Evolutionary conservation across 2,329 filamentous ascomycete genomes (phyloP).

Genomic region (Botrytis deweyae): DNA sequence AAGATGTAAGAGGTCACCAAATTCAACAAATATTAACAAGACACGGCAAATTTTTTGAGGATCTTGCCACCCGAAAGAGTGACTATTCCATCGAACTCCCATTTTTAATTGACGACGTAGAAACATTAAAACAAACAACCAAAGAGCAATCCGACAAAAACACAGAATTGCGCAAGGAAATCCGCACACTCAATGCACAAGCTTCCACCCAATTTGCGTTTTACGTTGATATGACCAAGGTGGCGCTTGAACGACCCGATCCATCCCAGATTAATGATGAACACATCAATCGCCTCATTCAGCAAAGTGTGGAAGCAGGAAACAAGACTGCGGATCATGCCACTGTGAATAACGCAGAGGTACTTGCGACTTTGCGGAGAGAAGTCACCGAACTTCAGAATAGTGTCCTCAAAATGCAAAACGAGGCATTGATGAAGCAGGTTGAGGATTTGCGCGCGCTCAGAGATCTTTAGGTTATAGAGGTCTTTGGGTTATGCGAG

Average conservation of each 20-base stretch:
- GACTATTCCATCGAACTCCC: background rate
- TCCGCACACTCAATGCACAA: background rate
- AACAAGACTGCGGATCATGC: background rate
- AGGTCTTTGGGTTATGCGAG: rapidly evolving
- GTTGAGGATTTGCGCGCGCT: background rate
- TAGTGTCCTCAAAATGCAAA: background rate
- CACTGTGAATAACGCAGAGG: background rate
- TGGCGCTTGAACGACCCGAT: background rate
- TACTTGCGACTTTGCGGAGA: background rate
- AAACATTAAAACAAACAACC: rapidly evolving
- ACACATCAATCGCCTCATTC: background rate
- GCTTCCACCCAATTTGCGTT: too few relatives aligned
- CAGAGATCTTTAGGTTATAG: too few relatives aligned
- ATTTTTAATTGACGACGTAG: background rate
- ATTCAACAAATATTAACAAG: background rate
- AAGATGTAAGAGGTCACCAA: background rate
- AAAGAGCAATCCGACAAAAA: too few relatives aligned
- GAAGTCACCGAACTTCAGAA: background rate
- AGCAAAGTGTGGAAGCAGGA: rapidly evolving
- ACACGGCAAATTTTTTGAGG: background rate
- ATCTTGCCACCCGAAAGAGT: background rate
- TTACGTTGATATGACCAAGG: too few relatives aligned
- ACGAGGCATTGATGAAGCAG: background rate
- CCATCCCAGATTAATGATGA: rapidly evolving
- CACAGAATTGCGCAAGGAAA: background rate